Evolutionary conservation across 2,329 filamentous ascomycete species (phyloP).

Genomic region (Sporothrix inflata): DNA sequence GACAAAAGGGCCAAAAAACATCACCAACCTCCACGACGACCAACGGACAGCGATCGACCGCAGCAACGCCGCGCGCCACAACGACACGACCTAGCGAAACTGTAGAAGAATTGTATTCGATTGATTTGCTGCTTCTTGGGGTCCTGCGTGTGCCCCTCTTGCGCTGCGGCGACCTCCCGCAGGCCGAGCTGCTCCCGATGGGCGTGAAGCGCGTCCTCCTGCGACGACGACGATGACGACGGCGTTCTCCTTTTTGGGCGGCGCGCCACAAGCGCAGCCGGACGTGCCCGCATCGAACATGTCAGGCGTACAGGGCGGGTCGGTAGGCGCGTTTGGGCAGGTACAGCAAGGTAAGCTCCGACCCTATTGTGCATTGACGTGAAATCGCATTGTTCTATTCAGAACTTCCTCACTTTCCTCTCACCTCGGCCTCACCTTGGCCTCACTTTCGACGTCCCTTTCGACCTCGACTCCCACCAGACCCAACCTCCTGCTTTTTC

Average conservation of each 20-base stretch:
- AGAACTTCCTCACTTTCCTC: background rate
- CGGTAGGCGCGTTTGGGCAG: constrained; percentile 9
- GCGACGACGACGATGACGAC: constrained; percentile 22
- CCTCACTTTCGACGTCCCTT: background rate
- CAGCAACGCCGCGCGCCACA: background rate
- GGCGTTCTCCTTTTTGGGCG: constrained; percentile 28
- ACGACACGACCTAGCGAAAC: background rate
- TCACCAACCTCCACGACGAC: constrained; percentile 4
- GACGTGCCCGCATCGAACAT: constrained; percentile 9
- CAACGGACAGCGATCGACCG: background rate
- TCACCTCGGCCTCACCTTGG: constrained; percentile 1
- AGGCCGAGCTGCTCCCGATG: constrained; percentile 25
- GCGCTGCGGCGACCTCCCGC: constrained; percentile 27
- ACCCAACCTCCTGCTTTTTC: background rate
- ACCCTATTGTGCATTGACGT: background rate
- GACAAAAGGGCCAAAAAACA: background rate
- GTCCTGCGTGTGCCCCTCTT: background rate
- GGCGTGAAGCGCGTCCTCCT: constrained; percentile 25
- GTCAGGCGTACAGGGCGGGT: background rate
- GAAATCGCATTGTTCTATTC: background rate
- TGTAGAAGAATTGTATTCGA: background rate
- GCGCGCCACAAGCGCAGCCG: constrained; percentile 21
- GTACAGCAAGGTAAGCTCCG: constrained; percentile 4
- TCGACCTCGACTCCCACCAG: background rate
- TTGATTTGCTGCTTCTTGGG: background rate